A percentile compares a stretch with the other conserved stretches of the same genome.
Evolutionary conservation across 495 filamentous ascomycete species (phyloP).

Genomic region (Talaromyces nanjingensis): DNA sequence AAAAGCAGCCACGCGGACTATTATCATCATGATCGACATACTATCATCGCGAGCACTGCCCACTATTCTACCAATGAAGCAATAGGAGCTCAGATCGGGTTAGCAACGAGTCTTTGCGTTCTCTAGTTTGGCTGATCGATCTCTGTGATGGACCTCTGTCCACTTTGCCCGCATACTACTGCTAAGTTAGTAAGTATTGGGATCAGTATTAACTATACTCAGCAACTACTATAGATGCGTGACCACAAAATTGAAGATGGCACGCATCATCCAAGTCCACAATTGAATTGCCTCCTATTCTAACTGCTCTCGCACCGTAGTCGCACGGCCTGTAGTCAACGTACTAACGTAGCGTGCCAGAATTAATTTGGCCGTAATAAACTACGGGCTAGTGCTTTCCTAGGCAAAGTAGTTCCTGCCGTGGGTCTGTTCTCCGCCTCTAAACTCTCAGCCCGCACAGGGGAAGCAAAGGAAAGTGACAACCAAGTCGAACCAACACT

Average conservation of each 20-base stretch:
- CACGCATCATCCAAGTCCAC: neutral
- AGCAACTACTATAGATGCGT: neutral
- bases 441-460: neutral
- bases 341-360: neutral
- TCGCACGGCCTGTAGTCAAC: neutral
- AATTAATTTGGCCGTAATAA: neutral
- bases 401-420: neutral
- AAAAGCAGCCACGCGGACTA: neutral
- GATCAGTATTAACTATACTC: neutral
- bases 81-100: neutral
- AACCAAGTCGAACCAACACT: neutral
- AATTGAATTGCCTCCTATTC: neutral
- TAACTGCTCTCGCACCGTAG: too few relatives aligned
- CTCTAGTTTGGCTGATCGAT: neutral
- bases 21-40: neutral
- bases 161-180: neutral
- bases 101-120: neutral
- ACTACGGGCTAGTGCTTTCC: neutral
- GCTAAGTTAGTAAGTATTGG: neutral
- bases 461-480: neutral
- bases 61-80: neutral
- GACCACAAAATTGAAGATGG: neutral
- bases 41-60: neutral
- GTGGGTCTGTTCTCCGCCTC: slow-evolving; percentile 4
- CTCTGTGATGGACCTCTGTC: neutral